Evolutionary conservation across 1,284 basidiomycete genomes (phyloP).

Genomic region (Cryptococcus sp.): DNA sequence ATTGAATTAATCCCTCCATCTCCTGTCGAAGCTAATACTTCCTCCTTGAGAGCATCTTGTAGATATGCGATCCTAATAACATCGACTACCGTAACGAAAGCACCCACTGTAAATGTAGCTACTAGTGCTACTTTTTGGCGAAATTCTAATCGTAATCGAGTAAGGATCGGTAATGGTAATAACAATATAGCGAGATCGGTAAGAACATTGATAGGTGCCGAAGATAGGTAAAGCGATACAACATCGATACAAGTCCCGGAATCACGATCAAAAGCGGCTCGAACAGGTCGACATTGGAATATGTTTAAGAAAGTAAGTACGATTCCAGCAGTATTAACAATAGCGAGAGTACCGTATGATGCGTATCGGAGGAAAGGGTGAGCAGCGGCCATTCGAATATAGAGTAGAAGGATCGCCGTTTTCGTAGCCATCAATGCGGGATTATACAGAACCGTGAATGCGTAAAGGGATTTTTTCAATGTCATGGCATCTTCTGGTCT

Average conservation of each 20-base stretch:
- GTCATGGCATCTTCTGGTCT: neutral
- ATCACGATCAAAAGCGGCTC: constrained; percentile 27
- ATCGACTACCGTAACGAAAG: constrained; percentile 46
- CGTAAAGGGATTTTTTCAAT: constrained; percentile 35
- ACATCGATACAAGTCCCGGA: constrained; percentile 37
- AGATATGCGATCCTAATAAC: constrained; percentile 45
- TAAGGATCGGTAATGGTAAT: constrained; percentile 45
- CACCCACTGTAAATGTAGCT: constrained; percentile 42
- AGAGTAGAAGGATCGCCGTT: constrained; percentile 43
- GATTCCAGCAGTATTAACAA: constrained; percentile 42
- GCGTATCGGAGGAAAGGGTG: constrained; percentile 41
- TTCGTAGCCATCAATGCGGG: constrained; percentile 45
- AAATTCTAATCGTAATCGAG: constrained; percentile 41
- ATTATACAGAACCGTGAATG: constrained; percentile 45
- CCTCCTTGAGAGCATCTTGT: constrained; percentile 32
- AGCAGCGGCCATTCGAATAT: constrained; percentile 45
- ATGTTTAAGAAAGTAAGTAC: constrained; percentile 44
- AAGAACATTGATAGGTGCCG: constrained; percentile 45
- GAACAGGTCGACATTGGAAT: constrained; percentile 44
- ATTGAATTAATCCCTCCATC: neutral
- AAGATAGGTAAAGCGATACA: constrained; percentile 42
- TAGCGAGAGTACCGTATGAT: constrained; percentile 30
- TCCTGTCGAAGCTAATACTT: constrained; percentile 8
- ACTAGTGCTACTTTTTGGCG: constrained; percentile 45
- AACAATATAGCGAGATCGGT: constrained; percentile 46